Evolutionary conservation across 2,329 filamentous ascomycete genomes (phyloP), one percentile per base, ranked within the genome.

Genomic region (Graphilbum fragrans): DNA sequence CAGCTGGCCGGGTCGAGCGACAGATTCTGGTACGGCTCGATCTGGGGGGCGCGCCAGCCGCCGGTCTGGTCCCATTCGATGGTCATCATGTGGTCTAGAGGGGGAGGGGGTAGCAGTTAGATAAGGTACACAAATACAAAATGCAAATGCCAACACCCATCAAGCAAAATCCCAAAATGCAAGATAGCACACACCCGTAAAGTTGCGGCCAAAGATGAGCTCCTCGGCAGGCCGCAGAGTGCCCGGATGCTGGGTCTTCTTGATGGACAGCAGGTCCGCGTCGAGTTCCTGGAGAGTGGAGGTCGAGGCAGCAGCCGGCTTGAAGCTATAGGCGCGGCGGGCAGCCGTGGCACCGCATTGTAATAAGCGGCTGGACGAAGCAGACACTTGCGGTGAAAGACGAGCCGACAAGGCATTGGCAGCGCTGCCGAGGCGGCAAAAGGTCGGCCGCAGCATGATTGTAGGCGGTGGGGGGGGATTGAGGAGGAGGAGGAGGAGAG

Each of bases 11-110:
- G 92, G 62, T 96, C 92, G 54, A 98, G 82, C 36, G 85, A 90
- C 53, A 98, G 84, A 66, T 95, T 95, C 65, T 95, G 87, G 70
- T 96, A 96, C 18, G 92, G 92, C 17, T 76, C 80, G 58, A 98
- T 96, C 50, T 77, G 72, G 44, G 90, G 86, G 14, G 79, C 65
- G 34, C 82, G 66, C 92, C 92, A 95, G 60, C 88, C 92, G 50
- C 84, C 70, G 38, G 74, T 67, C 45, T 86, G 77, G 42, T 83
- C 90, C 92, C 92, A 98, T 69, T 95, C 87, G 52, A 94, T 74
- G 45, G 82, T 80, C 55, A 96, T 80, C 90, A 98, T 96, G 66
- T 96, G 92, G 67, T 98, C 92, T 93, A 58, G 34, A 7, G 29
- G 10, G 22, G n/a, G n/a, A n/a, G 34, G 16, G 8, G 34, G 19